A percentile compares a stretch with the other conserved stretches of the same genome.
phyloP scores from a whole-genome alignment of 495 filamentous ascomycete species.

The Podospora pseudocomata region DNA sequence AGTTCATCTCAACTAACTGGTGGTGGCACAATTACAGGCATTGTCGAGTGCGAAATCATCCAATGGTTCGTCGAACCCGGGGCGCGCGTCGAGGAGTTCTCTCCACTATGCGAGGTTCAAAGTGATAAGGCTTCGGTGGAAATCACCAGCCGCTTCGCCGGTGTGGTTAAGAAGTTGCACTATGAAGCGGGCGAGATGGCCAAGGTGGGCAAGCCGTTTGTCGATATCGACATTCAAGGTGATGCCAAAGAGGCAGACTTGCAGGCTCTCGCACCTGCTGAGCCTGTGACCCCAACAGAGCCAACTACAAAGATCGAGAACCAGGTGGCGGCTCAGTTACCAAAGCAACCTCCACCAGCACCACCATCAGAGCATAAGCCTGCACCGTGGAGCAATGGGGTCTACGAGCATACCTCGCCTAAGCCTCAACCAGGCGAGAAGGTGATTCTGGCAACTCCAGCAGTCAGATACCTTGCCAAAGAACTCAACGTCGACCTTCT shows the following conservation, averaged over 20 bases:
- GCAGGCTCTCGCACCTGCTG: slow-evolving; percentile 27
- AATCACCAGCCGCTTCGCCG: slow-evolving; percentile 93
- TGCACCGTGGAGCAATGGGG: neutral
- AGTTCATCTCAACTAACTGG: slow-evolving; percentile 1
- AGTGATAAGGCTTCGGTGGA: slow-evolving; percentile 98
- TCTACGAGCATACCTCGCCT: neutral
- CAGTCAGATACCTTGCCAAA: slow-evolving; percentile 83
- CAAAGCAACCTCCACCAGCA: slow-evolving; percentile 9
- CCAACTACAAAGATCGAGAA: neutral
- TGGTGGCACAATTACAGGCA: slow-evolving; percentile 53
- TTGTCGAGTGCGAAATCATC: slow-evolving; percentile 96
- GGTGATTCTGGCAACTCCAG: slow-evolving; percentile 79
- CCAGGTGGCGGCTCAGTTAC: neutral
- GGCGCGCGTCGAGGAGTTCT: slow-evolving; percentile 95
- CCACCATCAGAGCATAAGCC: slow-evolving; percentile 3
- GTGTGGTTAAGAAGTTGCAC: slow-evolving; percentile 92
- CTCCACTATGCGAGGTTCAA: slow-evolving; percentile 94
- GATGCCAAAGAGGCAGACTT: slow-evolving; percentile 42
- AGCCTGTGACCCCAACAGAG: slow-evolving; percentile 19
- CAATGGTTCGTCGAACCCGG: slow-evolving; percentile 99
- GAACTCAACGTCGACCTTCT: slow-evolving; percentile 70
- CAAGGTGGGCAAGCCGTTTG: slow-evolving; percentile 80
- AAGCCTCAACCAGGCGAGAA: slow-evolving; percentile 46
- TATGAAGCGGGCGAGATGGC: slow-evolving; percentile 96
- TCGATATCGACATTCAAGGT: slow-evolving; percentile 69